Evolutionary conservation across 2,329 filamentous ascomycete genomes (phyloP), one percentile per base, ranked within the genome.

Genomic region (Tolypocladium amazonense): DNA sequence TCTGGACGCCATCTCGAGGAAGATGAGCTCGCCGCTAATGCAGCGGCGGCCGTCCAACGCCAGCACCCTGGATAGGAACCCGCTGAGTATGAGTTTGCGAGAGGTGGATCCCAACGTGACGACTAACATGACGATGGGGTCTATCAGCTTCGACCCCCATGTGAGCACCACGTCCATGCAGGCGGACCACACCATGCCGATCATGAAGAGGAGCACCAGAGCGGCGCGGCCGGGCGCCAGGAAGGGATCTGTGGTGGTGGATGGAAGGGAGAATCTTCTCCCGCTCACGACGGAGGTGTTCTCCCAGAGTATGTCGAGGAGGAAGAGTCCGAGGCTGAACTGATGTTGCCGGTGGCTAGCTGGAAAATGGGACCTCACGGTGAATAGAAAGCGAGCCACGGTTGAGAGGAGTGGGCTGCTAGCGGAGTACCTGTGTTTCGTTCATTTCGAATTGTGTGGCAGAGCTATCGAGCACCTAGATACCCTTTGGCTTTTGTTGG

Each of bases 101-200:
- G 82, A 85, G 68, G 76, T 85, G 41, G 80, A 84, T 67, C 80
- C 80, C 39, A 81, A 81, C 64, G 69, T 79, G 33, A 75, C 76
- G 61, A 65, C 67, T n/a, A 79, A 73, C 63, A 60, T 76, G 60
- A 72, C 73, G n/a, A 71, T 72, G 18, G 69, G 68, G 25, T 65
- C 69, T 11, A 66, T 72, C 33, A 63, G 66, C 59, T 79, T 80
- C 60, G 78, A 82, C 55, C 71, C 77, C 1, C 70, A 73, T 14
- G 69, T 72, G 12, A 79, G 75, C 68, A 73, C 72, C 53, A 71
- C 75, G 63, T 76, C 77, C 30, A 70, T 75, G 62, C 69, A 75
- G 14, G 70, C 71, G 4, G 74, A 76, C 62, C 74, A 76, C 63
- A 75, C 78, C 23, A 69, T 79, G 68, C 78, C 80, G 38, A 66